phyloP scores from a whole-genome alignment of 495 filamentous ascomycete species.

The Aspergillus cavernicola region DNA sequence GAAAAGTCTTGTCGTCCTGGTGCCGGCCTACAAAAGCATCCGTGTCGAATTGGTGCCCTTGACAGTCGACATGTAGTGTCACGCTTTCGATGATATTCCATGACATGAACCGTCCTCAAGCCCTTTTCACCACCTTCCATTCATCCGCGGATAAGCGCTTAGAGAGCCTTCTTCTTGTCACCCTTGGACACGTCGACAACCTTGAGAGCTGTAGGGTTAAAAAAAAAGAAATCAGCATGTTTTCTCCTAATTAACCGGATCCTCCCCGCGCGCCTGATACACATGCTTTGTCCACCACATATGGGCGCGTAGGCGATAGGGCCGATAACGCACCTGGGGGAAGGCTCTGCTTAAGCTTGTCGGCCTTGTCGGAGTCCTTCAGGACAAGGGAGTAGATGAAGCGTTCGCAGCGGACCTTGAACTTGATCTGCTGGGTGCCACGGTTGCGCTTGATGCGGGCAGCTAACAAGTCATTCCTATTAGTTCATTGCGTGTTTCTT shows the following conservation, averaged over 20 bases:
- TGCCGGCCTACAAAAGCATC: conserved; percentile 38
- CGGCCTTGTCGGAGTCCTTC: conserved; percentile 97
- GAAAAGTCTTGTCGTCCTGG: conserved; percentile 22
- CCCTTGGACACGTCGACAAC: conserved; percentile 76
- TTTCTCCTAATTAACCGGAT: not conserved
- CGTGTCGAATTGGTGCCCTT: conserved; percentile 16
- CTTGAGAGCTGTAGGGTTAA: conserved; percentile 61
- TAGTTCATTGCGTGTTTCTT: conserved; percentile 6
- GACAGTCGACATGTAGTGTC: conserved; percentile 28
- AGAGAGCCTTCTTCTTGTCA: conserved; percentile 60
- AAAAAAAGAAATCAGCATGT: conserved; percentile 24
- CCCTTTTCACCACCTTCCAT: conserved; percentile 25
- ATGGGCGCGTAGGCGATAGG: too few relatives aligned
- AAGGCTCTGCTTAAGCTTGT: conserved; percentile 99
- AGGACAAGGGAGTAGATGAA: conserved; percentile 96
- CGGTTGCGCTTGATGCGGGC: conserved; percentile 97
- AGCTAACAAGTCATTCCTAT: conserved; percentile 50
- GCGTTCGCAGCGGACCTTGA: conserved; percentile 98
- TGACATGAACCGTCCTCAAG: conserved; percentile 29
- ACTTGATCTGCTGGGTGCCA: conserved; percentile 87
- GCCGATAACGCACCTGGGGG: conserved; percentile 75
- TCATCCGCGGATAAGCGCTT: conserved; percentile 28
- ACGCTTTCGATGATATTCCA: conserved; percentile 30
- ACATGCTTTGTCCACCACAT: too few relatives aligned
- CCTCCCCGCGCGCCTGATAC: too few relatives aligned